Conservation (phyloP, 352 stramenopile genomes). For the Discostella stelligera region DNA sequence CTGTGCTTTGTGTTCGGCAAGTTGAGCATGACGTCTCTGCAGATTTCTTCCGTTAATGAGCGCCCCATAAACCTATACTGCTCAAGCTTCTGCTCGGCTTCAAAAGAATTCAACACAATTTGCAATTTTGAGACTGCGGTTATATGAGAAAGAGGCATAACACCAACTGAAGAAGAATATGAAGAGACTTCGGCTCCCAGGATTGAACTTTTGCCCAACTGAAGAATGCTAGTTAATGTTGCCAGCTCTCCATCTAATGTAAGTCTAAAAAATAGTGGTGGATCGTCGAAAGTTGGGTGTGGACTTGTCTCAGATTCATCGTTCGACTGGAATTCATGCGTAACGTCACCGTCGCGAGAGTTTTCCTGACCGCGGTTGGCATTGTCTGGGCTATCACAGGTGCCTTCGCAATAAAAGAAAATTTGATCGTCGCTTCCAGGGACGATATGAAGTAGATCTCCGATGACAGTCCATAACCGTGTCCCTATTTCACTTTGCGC, state of each 20-base stretch:
- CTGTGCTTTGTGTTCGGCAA: slow-evolving; percentile 60
- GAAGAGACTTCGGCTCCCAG: slow-evolving; percentile 56
- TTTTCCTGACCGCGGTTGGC: not conserved
- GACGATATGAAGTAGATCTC: slow-evolving; percentile 24
- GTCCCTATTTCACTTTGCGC: slow-evolving; percentile 39
- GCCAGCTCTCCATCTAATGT: slow-evolving; percentile 48
- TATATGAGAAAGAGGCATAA: slow-evolving; percentile 47
- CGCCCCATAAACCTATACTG: slow-evolving; percentile 43
- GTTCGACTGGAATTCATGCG: not conserved
- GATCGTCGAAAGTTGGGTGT: slow-evolving; percentile 6
- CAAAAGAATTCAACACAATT: slow-evolving; percentile 65
- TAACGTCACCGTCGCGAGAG: slow-evolving; percentile 1
- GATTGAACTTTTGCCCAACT: slow-evolving; percentile 50
- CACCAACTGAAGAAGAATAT: slow-evolving; percentile 10
- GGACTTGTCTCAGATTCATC: slow-evolving; percentile 15
- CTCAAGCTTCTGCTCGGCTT: slow-evolving; percentile 72
- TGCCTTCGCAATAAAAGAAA: slow-evolving; percentile 47
- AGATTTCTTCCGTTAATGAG: slow-evolving; percentile 48
- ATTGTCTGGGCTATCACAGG: not conserved
- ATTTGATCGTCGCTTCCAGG: slow-evolving; percentile 39
- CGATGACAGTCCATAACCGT: slow-evolving; percentile 43
- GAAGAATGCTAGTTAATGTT: slow-evolving; percentile 48
- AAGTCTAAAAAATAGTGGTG: slow-evolving; percentile 71
- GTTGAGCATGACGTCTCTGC: slow-evolving; percentile 62
- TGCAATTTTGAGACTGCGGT: slow-evolving; percentile 53